Evolutionary conservation across 441 rosid species (phyloP).

Genomic region (Erysimum pusillum): DNA sequence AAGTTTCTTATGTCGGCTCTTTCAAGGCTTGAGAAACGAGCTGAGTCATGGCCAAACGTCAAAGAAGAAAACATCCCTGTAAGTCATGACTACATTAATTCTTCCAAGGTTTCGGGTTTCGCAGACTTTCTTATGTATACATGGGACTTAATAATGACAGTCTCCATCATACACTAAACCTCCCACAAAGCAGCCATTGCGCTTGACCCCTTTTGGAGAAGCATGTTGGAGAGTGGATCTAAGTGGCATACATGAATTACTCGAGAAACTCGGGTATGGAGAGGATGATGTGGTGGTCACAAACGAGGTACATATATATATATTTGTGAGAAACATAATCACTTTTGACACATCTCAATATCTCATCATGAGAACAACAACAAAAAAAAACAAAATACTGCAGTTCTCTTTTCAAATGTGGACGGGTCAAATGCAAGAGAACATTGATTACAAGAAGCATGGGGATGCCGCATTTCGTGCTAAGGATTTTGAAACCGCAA

Average conservation of each 20-base stretch:
- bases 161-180: conserved; percentile 61
- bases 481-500: conserved; percentile 77
- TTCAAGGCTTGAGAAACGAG: conserved; percentile 82
- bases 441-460: conserved; percentile 76
- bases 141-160: conserved; percentile 51
- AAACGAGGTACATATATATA: conserved; percentile 63
- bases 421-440: conserved; percentile 93
- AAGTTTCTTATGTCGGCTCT: conserved; percentile 78
- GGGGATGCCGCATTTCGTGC: conserved; percentile 91
- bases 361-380: conserved; percentile 2
- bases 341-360: conserved; percentile 11
- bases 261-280: conserved; percentile 85
- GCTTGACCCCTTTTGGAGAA: conserved; percentile 82
- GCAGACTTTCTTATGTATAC: conserved; percentile 26
- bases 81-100: conserved; percentile 24
- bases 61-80: conserved; percentile 42
- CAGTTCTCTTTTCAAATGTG: conserved; percentile 94
- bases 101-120: conserved; percentile 19
- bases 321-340: conserved; percentile 31
- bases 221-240: conserved; percentile 87
- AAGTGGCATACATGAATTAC: conserved; percentile 83
- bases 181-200: conserved; percentile 52
- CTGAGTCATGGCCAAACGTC: conserved; percentile 64
- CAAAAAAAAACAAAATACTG: conserved; percentile 14
- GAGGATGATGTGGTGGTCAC: conserved; percentile 87